phyloP scores from a whole-genome alignment of 805 yeast genomes.

The Yarrowia hollandica region DNA sequence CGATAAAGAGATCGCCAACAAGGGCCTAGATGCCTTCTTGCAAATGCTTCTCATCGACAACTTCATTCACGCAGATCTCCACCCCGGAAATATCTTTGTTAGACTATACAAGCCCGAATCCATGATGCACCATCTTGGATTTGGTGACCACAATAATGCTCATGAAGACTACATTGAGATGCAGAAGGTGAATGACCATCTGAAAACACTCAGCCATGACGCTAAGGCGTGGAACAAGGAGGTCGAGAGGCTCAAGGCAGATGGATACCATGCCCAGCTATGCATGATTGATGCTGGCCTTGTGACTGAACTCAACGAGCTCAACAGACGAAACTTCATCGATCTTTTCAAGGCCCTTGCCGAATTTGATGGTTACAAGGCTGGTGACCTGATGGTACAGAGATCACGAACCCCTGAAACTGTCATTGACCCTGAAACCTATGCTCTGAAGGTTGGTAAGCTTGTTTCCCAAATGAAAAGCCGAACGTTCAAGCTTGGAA shows the following conservation, averaged over 20 bases:
- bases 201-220: constrained; percentile 36
- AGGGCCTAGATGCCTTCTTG: constrained; percentile 85
- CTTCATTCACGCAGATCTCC: constrained; percentile 94
- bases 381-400: constrained; percentile 95
- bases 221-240: constrained; percentile 49
- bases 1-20: constrained; percentile 63
- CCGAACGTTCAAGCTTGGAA: constrained; percentile 89
- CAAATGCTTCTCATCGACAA: constrained; percentile 92
- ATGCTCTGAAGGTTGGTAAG: constrained; percentile 82
- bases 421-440: constrained; percentile 77
- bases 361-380: constrained; percentile 88
- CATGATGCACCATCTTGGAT: constrained; percentile 39
- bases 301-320: constrained; percentile 80
- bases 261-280: constrained; percentile 77
- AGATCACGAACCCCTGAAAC: constrained; percentile 93
- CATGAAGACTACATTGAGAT: constrained; percentile 32
- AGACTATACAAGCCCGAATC: constrained; percentile 56
- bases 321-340: constrained; percentile 79
- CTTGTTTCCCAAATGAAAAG: constrained; percentile 78
- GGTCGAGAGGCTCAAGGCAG: constrained; percentile 50
- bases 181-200: constrained; percentile 34
- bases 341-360: constrained; percentile 87
- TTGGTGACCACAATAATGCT: constrained; percentile 39
- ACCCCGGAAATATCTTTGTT: constrained; percentile 92
- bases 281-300: constrained; percentile 93